These are phyloP conservation scores for Cladophialophora immunda DNA, from an alignment of 2,329 filamentous ascomycete genomes.

Conservation along the genomic window DNA sequence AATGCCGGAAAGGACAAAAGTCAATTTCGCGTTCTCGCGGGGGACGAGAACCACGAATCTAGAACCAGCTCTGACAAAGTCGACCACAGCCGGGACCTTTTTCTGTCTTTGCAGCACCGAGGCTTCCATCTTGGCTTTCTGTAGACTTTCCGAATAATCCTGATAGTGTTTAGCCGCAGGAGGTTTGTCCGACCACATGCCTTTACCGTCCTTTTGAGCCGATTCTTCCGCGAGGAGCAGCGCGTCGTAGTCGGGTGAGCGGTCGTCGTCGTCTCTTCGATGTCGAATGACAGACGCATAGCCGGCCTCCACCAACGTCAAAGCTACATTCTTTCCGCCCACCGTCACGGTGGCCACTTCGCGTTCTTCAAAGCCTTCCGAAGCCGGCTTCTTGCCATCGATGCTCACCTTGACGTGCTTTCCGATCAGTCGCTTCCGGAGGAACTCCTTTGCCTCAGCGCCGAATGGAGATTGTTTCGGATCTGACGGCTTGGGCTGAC, in stretches of 20 bases:
- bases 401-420: constrained; percentile 92
- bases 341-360: constrained; percentile 90
- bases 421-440: constrained; percentile 92
- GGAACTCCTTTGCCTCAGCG: constrained; percentile 94
- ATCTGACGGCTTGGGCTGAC: constrained; percentile 89
- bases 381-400: constrained; percentile 89
- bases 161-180: constrained; percentile 82
- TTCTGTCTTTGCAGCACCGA: constrained; percentile 88
- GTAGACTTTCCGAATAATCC: constrained; percentile 89
- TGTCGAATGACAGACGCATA: constrained; percentile 95
- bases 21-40: constrained; percentile 92
- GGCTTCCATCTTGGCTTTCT: constrained; percentile 95
- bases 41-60: constrained; percentile 92
- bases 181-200: constrained; percentile 92
- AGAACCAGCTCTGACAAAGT: constrained; percentile 97
- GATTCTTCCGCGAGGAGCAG: constrained; percentile 55
- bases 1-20: constrained; percentile 91
- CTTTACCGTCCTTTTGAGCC: constrained; percentile 87
- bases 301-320: constrained; percentile 87
- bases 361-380: constrained; percentile 89
- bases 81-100: constrained; percentile 90
- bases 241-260: constrained; percentile 88
- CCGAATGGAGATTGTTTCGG: constrained; percentile 86
- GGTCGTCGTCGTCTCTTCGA: constrained; percentile 91
- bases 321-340: constrained; percentile 85